These are phyloP conservation scores for Boletus speciosus DNA, from an alignment of 768 basidiomycete species.

Conservation along the genomic window DNA sequence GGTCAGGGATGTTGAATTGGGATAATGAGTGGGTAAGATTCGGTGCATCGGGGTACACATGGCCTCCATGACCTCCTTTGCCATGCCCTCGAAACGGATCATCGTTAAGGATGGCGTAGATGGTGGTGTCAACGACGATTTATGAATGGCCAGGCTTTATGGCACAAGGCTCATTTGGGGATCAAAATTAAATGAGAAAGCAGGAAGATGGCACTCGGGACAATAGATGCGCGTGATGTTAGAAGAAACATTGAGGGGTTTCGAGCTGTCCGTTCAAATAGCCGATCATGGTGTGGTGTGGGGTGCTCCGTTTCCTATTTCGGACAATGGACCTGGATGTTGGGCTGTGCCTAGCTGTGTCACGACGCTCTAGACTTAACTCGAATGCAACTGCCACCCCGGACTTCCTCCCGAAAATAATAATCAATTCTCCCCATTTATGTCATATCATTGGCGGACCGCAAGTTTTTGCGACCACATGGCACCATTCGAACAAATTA, in stretches of 20 bases:
- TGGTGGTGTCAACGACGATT: background rate
- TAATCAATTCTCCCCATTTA: background rate
- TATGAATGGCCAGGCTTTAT: slow-evolving; percentile 2
- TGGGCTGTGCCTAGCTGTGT: slow-evolving; percentile 14
- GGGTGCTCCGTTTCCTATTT: slow-evolving; percentile 26
- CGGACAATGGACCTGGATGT: slow-evolving; percentile 14
- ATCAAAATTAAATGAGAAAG: background rate
- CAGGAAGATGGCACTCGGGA: background rate
- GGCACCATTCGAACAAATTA: background rate
- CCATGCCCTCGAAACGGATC: slow-evolving; percentile 76
- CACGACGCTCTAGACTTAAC: slow-evolving; percentile 18
- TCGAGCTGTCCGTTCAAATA: slow-evolving; percentile 23
- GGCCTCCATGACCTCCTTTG: slow-evolving; percentile 74
- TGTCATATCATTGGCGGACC: background rate
- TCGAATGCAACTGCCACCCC: background rate
- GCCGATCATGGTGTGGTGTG: slow-evolving; percentile 21
- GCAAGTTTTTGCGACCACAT: background rate
- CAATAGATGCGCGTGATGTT: slow-evolving; percentile 5
- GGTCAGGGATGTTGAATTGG: slow-evolving; percentile 12
- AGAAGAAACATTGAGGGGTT: slow-evolving; percentile 10
- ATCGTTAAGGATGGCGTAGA: slow-evolving; percentile 33
- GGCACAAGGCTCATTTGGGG: background rate
- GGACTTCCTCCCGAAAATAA: slow-evolving; percentile 2
- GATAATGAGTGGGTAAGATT: slow-evolving; percentile 46
- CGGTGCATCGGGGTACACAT: slow-evolving; percentile 87